A percentile compares a stretch with the other conserved stretches of the same genome.
These are phyloP conservation scores for Fulvia fulva DNA, from an alignment of 2,329 filamentous ascomycete genomes.

Conservation along the genomic window DNA sequence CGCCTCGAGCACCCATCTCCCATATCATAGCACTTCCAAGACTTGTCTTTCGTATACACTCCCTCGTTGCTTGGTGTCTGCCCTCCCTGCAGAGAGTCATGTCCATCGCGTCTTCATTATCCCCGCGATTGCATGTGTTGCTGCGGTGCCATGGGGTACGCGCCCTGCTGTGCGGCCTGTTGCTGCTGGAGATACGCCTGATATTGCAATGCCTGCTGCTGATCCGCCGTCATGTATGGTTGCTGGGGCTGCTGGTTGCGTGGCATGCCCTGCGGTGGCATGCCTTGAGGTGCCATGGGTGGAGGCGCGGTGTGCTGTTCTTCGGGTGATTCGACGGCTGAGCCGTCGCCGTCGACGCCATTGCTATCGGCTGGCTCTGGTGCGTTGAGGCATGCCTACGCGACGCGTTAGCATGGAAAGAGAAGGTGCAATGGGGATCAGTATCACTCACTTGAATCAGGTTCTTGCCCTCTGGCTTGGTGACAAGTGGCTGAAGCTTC, in stretches of 20 bases:
- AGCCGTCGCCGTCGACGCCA: slow-evolving; percentile 46
- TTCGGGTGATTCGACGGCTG: slow-evolving; percentile 77
- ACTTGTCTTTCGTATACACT: background rate
- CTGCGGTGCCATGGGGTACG: slow-evolving; percentile 37
- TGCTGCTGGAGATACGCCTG: slow-evolving; percentile 39
- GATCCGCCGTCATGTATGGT: slow-evolving; percentile 37
- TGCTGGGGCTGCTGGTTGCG: slow-evolving; percentile 27
- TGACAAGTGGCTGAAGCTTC: slow-evolving; percentile 95
- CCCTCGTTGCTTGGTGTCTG: background rate
- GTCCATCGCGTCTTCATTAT: slow-evolving; percentile 15
- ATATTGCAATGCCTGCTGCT: slow-evolving; percentile 38
- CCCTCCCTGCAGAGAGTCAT: background rate
- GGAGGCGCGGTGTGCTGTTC: slow-evolving; percentile 65
- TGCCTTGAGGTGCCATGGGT: slow-evolving; percentile 32
- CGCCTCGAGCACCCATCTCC: background rate
- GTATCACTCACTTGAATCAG: slow-evolving; percentile 75
- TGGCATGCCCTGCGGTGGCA: slow-evolving; percentile 32
- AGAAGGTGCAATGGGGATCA: slow-evolving; percentile 27
- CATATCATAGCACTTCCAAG: background rate
- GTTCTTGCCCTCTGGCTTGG: slow-evolving; percentile 98
- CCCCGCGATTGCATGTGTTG: slow-evolving; percentile 31
- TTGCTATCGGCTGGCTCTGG: slow-evolving; percentile 81
- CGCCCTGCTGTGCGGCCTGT: slow-evolving; percentile 33
- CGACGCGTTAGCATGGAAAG: slow-evolving; percentile 14
- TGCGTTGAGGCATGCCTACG: slow-evolving; percentile 88